Percentiles rank a stretch among this genome's conserved stretches.
Evolutionary conservation across 208 protist species (phyloP).

Genomic region (Leishmania gerbilli): DNA sequence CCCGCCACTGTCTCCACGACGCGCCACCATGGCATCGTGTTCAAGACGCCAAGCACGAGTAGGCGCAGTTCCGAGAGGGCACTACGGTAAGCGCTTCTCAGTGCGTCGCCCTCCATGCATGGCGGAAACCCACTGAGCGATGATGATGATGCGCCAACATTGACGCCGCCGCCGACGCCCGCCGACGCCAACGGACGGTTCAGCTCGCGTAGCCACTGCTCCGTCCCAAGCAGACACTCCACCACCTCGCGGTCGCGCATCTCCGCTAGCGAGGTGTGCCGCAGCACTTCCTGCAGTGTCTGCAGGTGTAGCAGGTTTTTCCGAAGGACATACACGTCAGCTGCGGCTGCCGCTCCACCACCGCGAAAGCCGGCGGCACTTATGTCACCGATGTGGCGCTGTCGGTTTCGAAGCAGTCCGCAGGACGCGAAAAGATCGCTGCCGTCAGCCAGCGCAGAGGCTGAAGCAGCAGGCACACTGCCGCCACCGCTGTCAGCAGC

Average conservation of each 20-base stretch:
- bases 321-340: constrained; percentile 2
- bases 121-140: not conserved
- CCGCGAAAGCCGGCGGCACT: not conserved
- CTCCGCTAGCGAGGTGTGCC: constrained; percentile 70
- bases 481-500: not conserved
- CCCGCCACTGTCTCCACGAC: constrained; percentile 53
- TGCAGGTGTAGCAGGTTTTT: constrained; percentile 36
- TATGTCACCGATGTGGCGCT: not conserved
- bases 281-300: constrained; percentile 64
- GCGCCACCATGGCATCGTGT: constrained; percentile 86
- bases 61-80: constrained; percentile 53
- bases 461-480: not conserved
- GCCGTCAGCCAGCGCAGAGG: too few species aligned
- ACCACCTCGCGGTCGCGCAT: constrained; percentile 75
- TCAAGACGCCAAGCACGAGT: constrained; percentile 71
- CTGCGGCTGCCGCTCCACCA: not conserved
- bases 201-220: constrained; percentile 46
- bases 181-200: not conserved
- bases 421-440: constrained; percentile 2
- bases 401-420: constrained; percentile 7
- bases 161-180: not conserved
- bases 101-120: constrained; percentile 1
- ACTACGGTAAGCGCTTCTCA: constrained; percentile 18
- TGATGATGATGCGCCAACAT: not conserved
- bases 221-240: constrained; percentile 58